Evolutionary conservation across 768 basidiomycete genomes (phyloP).

Genomic region (Hypsizygus marmoreus): DNA sequence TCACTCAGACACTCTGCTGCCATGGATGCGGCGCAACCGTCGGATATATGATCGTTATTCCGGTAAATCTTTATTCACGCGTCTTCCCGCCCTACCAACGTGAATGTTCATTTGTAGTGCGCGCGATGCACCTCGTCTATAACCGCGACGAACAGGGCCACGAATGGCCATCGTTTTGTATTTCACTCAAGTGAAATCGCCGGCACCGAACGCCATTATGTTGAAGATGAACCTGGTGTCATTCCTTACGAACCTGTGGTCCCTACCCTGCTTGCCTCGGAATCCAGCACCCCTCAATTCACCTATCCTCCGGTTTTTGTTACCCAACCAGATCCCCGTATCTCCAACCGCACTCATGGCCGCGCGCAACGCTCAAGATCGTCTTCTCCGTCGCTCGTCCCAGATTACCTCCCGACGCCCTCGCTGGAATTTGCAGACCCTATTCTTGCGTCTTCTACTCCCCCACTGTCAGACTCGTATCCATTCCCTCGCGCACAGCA

Average conservation of each 20-base stretch:
- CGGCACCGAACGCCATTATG: slow-evolving; percentile 64
- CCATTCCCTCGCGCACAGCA: slow-evolving; percentile 21
- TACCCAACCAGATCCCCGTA: slow-evolving; percentile 8
- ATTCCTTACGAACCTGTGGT: slow-evolving; percentile 40
- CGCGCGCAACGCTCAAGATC: slow-evolving; percentile 22
- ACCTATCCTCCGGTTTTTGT: slow-evolving; percentile 19
- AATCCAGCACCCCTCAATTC: slow-evolving; percentile 12
- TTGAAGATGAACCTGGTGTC: slow-evolving; percentile 65
- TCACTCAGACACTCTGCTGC: slow-evolving; percentile 81
- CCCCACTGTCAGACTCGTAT: slow-evolving; percentile 31
- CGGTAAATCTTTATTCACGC: slow-evolving; percentile 37
- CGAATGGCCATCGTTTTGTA: slow-evolving; percentile 86
- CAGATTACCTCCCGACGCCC: slow-evolving; percentile 39
- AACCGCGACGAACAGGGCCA: slow-evolving; percentile 64
- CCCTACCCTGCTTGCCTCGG: slow-evolving; percentile 17
- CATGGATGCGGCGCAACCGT: slow-evolving; percentile 74
- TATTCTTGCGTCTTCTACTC: slow-evolving; percentile 22
- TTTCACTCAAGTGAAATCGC: slow-evolving; percentile 76
- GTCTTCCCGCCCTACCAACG: background rate
- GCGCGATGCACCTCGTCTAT: slow-evolving; percentile 73
- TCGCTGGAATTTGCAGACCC: slow-evolving; percentile 40
- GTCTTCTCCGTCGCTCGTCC: slow-evolving; percentile 26
- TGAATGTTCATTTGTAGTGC: slow-evolving; percentile 43
- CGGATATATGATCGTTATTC: slow-evolving; percentile 81
- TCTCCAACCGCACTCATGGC: slow-evolving; percentile 3